Evolutionary conservation across 2,329 filamentous ascomycete genomes (phyloP), one percentile per base, ranked within the genome.

Genomic region (Nigrospora osmanthi): DNA sequence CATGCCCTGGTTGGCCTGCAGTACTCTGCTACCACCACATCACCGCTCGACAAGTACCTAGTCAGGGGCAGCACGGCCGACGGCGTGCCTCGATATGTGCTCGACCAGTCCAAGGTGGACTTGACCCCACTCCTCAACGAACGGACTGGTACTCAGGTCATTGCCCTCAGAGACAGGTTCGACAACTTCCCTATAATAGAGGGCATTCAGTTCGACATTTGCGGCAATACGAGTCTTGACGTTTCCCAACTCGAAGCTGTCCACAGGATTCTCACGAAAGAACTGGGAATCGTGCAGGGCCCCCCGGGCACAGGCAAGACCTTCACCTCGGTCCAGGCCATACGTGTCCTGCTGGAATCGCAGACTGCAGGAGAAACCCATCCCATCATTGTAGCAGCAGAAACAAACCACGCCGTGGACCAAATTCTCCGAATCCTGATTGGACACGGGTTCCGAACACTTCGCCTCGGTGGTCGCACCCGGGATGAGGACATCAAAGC

Each of bases 381-480:
- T 83, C 87, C 87, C 0, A 81, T 96, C 30, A 73, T 95, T 16
- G 72, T 95, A 4, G 78, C 89, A 0, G 89, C 88, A 9, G 89
- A 95, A 55, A 96, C 89, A 0, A 96, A 96, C 47, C 89, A 95
- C 62, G 89, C 89, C 0, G 68, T 95, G 0, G 89, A 96, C 54
- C 89, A 95, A 58, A 70, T 96, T 0, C 69, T 95, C 0, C 66
- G 68, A 1, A 78, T 83, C 44, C 71, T 89, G 14, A 69, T 80
- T 1, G 58, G 67, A 1, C 44, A 54, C 1, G 63, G 59, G 3
- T 85, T 63, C 73, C 0, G 63, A 60, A 3, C 85, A 63, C 72
- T 71, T 11, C 72, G 75, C 3, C 58, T 78, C 11, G 89, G 89
- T 36, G 81, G 83, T 3, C 76, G 85, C 30, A 87, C 84, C 15